Evolutionary conservation across 2,329 filamentous ascomycete species (phyloP).

Genomic region (Botrytis tulipae): DNA sequence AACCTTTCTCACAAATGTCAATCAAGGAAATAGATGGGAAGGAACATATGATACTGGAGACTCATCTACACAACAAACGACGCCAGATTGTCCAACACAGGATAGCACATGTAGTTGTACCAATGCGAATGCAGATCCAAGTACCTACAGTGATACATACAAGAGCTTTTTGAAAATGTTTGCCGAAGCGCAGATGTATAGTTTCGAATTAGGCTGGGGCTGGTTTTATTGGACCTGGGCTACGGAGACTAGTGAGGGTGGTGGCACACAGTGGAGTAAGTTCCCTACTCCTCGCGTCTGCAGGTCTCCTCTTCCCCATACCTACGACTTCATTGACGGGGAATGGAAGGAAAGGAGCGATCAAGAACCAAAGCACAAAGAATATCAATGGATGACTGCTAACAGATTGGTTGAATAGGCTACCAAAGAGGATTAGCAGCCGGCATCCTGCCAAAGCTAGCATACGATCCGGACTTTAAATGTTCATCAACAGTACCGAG

Average conservation of each 20-base stretch:
- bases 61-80: conserved; percentile 52
- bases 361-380: background rate
- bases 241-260: conserved; percentile 64
- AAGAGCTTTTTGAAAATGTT: conserved; percentile 86
- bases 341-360: background rate
- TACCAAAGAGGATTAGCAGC: conserved; percentile 20
- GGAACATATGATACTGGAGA: conserved; percentile 76
- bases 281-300: background rate
- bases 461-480: conserved; percentile 68
- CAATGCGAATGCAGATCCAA: conserved; percentile 70
- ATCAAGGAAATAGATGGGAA: conserved; percentile 85
- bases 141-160: conserved; percentile 68
- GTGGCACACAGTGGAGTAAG: conserved; percentile 71
- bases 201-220: conserved; percentile 89
- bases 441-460: conserved; percentile 75
- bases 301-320: conserved; percentile 61
- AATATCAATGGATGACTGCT: background rate
- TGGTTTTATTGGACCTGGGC: conserved; percentile 99
- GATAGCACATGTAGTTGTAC: conserved; percentile 69
- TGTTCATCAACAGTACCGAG: conserved; percentile 57
- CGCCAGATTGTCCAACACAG: conserved; percentile 72
- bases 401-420: conserved; percentile 1
- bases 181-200: conserved; percentile 92
- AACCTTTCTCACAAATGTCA: conserved; percentile 81
- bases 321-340: too few relatives aligned